Evolutionary conservation across 805 yeast species (phyloP).

Genomic region (Candida stauntonica): DNA sequence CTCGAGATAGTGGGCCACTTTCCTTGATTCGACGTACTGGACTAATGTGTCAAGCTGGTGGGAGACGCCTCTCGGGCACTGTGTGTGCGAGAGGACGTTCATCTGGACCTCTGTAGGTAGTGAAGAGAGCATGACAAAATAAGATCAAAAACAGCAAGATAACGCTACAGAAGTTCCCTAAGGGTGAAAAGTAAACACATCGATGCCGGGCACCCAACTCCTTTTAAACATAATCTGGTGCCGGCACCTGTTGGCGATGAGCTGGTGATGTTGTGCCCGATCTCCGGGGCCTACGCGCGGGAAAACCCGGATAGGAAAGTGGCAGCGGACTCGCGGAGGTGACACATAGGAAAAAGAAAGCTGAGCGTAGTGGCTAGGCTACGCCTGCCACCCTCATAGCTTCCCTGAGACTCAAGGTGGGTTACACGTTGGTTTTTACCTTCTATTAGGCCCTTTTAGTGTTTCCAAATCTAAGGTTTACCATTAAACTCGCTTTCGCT

Average conservation of each 20-base stretch:
- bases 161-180: not conserved
- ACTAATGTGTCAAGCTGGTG: not conserved
- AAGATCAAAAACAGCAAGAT: not conserved
- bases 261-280: no score
- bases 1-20: slow-evolving; percentile 5
- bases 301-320: not conserved
- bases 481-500: no score
- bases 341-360: not conserved
- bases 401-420: no score
- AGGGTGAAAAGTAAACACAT: no score
- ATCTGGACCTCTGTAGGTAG: slow-evolving; percentile 14
- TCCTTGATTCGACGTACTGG: slow-evolving; percentile 3
- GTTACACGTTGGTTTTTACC: no score
- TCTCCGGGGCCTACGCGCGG: not conserved
- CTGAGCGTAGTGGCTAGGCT: no score
- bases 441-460: no score
- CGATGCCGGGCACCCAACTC: no score
- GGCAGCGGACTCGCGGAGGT: not conserved
- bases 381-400: no score
- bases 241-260: not conserved
- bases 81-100: slow-evolving; percentile 8
- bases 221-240: not conserved
- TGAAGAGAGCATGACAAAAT: not conserved
- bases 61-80: slow-evolving; percentile 5
- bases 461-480: no score